Evolutionary conservation across 108 stramenopile species (phyloP).

Genomic region (Cyclotella sp.): DNA sequence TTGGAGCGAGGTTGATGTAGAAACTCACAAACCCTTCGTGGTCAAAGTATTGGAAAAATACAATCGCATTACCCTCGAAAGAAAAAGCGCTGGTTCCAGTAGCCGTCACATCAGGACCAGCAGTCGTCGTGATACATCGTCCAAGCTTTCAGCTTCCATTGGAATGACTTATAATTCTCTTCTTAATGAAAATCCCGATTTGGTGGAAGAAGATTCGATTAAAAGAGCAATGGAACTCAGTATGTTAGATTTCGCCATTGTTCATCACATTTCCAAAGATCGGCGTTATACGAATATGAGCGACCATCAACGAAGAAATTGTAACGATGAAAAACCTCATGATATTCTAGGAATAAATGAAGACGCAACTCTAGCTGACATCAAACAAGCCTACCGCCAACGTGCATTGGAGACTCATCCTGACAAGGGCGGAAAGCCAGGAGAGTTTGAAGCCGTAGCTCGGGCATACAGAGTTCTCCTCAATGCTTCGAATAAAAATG

Average conservation of each 20-base stretch:
- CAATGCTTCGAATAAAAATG: slow-evolving; percentile 28
- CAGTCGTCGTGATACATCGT: slow-evolving; percentile 25
- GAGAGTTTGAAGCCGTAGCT: slow-evolving; percentile 45
- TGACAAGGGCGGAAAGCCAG: slow-evolving; percentile 61
- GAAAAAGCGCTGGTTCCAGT: neutral
- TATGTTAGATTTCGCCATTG: slow-evolving; percentile 68
- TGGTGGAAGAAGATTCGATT: slow-evolving; percentile 56
- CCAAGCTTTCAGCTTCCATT: slow-evolving; percentile 54
- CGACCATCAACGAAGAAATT: neutral
- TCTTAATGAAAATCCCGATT: slow-evolving; percentile 51
- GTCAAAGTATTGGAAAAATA: slow-evolving; percentile 19
- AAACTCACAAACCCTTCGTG: slow-evolving; percentile 30
- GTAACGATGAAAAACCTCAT: slow-evolving; percentile 26
- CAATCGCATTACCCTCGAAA: slow-evolving; percentile 2
- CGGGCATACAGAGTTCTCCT: slow-evolving; percentile 45
- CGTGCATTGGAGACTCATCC: slow-evolving; percentile 63
- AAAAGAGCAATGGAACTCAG: slow-evolving; percentile 65
- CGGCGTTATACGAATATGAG: slow-evolving; percentile 9
- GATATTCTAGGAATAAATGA: slow-evolving; percentile 37
- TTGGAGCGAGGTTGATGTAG: slow-evolving; percentile 55
- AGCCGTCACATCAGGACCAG: slow-evolving; percentile 8
- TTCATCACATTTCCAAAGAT: slow-evolving; percentile 22
- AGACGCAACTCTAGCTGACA: slow-evolving; percentile 38
- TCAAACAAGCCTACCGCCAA: slow-evolving; percentile 56
- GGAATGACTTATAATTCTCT: slow-evolving; percentile 52